phyloP scores from a whole-genome alignment of 148 eudicot genomes.

The Camellia sinensis region DNA sequence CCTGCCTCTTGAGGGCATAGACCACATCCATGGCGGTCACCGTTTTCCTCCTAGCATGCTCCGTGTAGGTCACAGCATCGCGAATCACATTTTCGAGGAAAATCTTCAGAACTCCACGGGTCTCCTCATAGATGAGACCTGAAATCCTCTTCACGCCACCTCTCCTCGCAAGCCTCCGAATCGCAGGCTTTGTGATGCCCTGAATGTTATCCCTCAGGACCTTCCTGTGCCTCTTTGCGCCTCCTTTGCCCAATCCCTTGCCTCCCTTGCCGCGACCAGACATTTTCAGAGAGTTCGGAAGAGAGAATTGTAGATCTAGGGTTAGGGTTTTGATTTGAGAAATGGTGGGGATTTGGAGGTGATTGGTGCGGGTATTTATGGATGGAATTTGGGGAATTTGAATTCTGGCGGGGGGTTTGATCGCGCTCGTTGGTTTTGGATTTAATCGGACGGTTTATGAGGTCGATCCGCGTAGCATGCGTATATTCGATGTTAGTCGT shows the following conservation, averaged over 20 bases:
- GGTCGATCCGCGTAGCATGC: slow-evolving; percentile 12
- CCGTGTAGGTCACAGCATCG: slow-evolving; percentile 41
- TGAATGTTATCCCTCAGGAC: slow-evolving; percentile 39
- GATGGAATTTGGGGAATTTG: not conserved
- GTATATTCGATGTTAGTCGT: not conserved
- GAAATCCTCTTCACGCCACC: slow-evolving; percentile 43
- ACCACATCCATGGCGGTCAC: slow-evolving; percentile 46
- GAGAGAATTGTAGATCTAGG: not conserved
- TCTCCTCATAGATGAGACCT: slow-evolving; percentile 41
- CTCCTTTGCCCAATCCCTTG: slow-evolving; percentile 43
- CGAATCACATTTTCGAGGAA: slow-evolving; percentile 41
- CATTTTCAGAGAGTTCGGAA: slow-evolving; percentile 17
- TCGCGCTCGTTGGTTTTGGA: not conserved
- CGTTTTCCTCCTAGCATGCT: slow-evolving; percentile 43
- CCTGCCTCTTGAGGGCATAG: slow-evolving; percentile 45
- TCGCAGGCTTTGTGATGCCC: slow-evolving; percentile 44
- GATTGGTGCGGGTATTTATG: not conserved
- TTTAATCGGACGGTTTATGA: slow-evolving; percentile 6
- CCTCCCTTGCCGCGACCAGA: slow-evolving; percentile 48
- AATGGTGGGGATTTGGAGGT: not conserved
- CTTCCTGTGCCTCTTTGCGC: slow-evolving; percentile 38
- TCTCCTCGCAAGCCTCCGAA: slow-evolving; percentile 36
- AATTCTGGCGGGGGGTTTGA: not conserved
- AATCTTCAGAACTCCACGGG: slow-evolving; percentile 38
- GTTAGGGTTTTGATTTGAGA: not conserved